Evolutionary conservation across 768 basidiomycete genomes (phyloP), one percentile per base, ranked within the genome.

Genomic region (Calocybe gangraenosa): DNA sequence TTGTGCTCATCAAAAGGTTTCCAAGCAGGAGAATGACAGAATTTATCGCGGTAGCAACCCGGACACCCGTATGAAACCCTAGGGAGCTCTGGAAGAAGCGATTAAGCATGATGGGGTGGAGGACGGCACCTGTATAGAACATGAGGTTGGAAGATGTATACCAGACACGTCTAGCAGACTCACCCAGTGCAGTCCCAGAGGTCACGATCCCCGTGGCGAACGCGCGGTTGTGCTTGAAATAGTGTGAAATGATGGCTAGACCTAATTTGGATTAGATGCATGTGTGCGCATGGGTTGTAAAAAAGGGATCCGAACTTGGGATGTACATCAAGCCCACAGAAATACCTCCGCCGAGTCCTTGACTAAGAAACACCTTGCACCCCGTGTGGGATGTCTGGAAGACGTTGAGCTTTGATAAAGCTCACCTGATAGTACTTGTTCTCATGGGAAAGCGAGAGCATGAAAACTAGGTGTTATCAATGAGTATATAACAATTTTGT

Each of bases 71-170:
- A 23, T 67, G 63, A 49, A 72, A 74, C 6, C 70, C 70, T 20
- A 69, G 42, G 1, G 46, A 47, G 14, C 65, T 57, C 47, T 62
- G 54, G 35, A 71, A 65, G 7, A 71, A 59, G 32, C 70, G 68
- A 54, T 83, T 82, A 30, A 84, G 60, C 67, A 82, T 70, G 49
- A 81, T 78, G 0, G 79, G 78, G 46, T 80, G 78, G 2, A 81
- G 46, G 18, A 77, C 67, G 20, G 77, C 76, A 10, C 81, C 79
- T 63, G 25, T 6, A 25, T 15, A 9, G 23, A 17, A 21, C 40
- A 2, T 28, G 11, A 28, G 25, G 25, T 28, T 11, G 11, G 25
- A 28, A 28, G 11, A 6, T 28, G 5, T 6, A 11, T 11, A 11
- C 11, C 25, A 6, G 25, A 28, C 11, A 28, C 25, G 25, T 11